phyloP scores from a whole-genome alignment of 305 asterid species.

The Fraxinus angustifolia region DNA sequence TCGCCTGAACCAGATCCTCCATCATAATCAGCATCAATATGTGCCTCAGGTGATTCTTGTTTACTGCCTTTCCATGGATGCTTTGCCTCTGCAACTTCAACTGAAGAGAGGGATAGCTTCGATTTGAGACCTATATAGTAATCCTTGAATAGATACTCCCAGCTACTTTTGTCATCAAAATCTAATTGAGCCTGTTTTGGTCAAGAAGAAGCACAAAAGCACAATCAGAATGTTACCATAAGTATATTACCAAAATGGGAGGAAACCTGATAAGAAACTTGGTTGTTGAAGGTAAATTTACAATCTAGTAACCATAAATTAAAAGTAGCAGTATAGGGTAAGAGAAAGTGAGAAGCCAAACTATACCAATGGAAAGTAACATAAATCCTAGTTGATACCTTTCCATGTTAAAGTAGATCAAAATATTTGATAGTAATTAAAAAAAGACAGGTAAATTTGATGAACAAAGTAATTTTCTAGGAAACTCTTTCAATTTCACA shows the following conservation, averaged over 20 bases:
- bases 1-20: conserved; percentile 68
- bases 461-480: background rate
- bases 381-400: background rate
- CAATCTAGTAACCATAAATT: conserved; percentile 6
- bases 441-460: background rate
- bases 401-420: background rate
- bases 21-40: conserved; percentile 40
- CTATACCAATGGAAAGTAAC: conserved; percentile 11
- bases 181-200: conserved; percentile 56
- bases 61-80: conserved; percentile 76
- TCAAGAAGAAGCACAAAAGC: conserved; percentile 32
- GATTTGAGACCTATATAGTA: conserved; percentile 73
- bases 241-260: background rate
- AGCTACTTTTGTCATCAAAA: conserved; percentile 84
- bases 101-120: conserved; percentile 61
- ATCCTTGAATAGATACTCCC: conserved; percentile 96
- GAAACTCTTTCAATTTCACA: background rate
- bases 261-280: background rate
- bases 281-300: background rate
- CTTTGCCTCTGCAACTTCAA: conserved; percentile 77
- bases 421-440: background rate
- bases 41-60: conserved; percentile 52
- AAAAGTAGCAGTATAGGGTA: conserved; percentile 1
- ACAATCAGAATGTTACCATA: conserved; percentile 25
- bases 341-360: conserved; percentile 18